Evolutionary conservation across 1,284 basidiomycete species (phyloP).

Genomic region (Heterobasidion parviporum): DNA sequence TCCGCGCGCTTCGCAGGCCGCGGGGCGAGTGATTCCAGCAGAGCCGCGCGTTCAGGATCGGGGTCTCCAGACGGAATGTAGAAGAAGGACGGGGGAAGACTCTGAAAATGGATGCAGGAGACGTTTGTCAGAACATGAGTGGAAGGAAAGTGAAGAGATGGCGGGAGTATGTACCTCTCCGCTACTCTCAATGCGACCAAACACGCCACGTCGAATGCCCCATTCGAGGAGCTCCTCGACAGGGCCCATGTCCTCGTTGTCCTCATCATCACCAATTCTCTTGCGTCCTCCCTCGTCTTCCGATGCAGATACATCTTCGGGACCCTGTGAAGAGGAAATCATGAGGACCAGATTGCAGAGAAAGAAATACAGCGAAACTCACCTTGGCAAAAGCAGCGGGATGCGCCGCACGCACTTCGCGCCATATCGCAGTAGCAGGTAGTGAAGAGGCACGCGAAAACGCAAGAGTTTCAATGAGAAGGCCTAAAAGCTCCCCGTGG

Average conservation of each 20-base stretch:
- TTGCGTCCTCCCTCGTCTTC: background rate
- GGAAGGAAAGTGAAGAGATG: background rate
- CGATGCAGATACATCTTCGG: background rate
- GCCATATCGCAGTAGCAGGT: slow-evolving; percentile 45
- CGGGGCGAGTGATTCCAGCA: slow-evolving; percentile 65
- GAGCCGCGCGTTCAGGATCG: slow-evolving; percentile 56
- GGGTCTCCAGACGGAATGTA: slow-evolving; percentile 65
- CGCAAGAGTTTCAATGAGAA: slow-evolving; percentile 67
- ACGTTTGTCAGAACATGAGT: background rate
- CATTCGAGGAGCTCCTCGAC: slow-evolving; percentile 42
- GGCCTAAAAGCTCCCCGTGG: slow-evolving; percentile 39
- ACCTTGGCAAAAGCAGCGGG: background rate
- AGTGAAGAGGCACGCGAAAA: slow-evolving; percentile 63
- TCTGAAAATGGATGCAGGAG: slow-evolving; percentile 4
- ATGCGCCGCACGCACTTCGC: slow-evolving; percentile 27
- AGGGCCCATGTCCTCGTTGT: slow-evolving; percentile 36
- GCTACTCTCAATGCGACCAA: slow-evolving; percentile 62
- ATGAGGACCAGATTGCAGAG: background rate
- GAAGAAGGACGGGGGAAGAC: slow-evolving; percentile 65
- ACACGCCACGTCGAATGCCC: slow-evolving; percentile 48
- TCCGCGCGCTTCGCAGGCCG: slow-evolving; percentile 61
- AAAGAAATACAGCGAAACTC: background rate
- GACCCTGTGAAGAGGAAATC: background rate
- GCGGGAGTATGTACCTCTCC: slow-evolving; percentile 25
- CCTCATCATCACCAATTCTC: background rate